Evolutionary conservation across 495 filamentous ascomycete genomes (phyloP).

Genomic region (Sabuloglossum arenarium): DNA sequence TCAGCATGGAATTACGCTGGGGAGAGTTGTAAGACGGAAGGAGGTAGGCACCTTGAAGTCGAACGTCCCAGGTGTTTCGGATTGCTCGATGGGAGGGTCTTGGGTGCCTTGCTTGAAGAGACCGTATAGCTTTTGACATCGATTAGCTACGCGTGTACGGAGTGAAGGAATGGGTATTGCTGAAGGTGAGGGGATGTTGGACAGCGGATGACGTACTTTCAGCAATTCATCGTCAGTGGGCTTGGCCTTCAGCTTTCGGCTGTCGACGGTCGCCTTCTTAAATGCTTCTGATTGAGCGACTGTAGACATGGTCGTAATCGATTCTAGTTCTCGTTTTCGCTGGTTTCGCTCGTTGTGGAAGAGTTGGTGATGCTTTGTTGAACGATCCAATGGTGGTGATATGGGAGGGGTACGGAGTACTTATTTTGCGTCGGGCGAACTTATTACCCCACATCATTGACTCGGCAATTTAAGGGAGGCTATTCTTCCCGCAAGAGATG

Average conservation of each 20-base stretch:
- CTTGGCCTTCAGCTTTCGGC: constrained; percentile 39
- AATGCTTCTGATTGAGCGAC: constrained; percentile 26
- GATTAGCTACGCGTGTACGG: background rate
- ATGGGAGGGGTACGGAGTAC: background rate
- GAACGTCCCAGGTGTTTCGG: constrained; percentile 27
- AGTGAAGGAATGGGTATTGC: background rate
- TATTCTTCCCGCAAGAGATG: background rate
- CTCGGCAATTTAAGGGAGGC: background rate
- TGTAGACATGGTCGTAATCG: background rate
- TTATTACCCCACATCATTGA: background rate
- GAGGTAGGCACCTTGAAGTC: constrained; percentile 26
- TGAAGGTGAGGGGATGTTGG: background rate
- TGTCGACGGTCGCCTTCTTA: constrained; percentile 39
- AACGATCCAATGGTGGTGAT: background rate
- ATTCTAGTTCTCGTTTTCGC: background rate
- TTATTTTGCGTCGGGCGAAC: background rate
- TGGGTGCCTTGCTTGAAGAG: constrained; percentile 35
- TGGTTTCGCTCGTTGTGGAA: background rate
- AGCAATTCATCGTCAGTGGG: constrained; percentile 35
- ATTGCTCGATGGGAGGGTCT: constrained; percentile 20
- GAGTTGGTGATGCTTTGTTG: background rate
- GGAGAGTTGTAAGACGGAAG: too few species aligned
- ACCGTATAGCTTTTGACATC: constrained; percentile 27
- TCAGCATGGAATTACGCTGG: background rate
- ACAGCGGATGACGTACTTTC: constrained; percentile 25